These are phyloP conservation scores for Phytophthora niederhauseri DNA, from an alignment of 352 stramenopile species.

Conservation along the genomic window DNA sequence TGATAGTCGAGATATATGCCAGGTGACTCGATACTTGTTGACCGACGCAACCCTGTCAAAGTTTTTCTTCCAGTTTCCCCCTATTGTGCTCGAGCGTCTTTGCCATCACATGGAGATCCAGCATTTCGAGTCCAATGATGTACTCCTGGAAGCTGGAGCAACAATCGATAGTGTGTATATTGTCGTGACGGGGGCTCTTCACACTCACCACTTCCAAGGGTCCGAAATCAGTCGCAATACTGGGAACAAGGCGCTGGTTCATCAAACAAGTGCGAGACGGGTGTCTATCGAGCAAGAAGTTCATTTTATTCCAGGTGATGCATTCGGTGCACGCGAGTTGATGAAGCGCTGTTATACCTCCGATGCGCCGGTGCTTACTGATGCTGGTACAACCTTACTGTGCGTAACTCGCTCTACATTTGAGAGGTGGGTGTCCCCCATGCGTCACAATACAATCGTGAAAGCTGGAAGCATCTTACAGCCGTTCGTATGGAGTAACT, in stretches of 20 bases:
- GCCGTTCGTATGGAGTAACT: constrained; percentile 27
- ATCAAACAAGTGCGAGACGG: constrained; percentile 16
- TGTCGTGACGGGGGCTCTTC: constrained; percentile 41
- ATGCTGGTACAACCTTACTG: constrained; percentile 46
- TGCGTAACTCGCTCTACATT: constrained; percentile 41
- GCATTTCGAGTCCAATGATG: constrained; percentile 20
- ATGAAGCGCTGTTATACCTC: constrained; percentile 6
- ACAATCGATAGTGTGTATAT: constrained; percentile 38
- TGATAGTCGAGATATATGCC: constrained; percentile 28
- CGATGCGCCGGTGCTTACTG: constrained; percentile 29
- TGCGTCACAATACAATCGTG: constrained; percentile 40
- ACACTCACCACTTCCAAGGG: constrained; percentile 22
- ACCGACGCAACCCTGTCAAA: constrained; percentile 41
- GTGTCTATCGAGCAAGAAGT: constrained; percentile 5
- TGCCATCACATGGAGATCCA: constrained; percentile 50
- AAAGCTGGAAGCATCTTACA: constrained; percentile 50
- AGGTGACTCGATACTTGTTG: constrained; percentile 40
- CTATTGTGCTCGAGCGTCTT: constrained; percentile 57
- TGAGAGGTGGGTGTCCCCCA: constrained; percentile 51
- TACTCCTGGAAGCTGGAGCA: constrained; percentile 30
- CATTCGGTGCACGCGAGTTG: constrained; percentile 44
- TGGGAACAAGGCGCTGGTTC: constrained; percentile 5
- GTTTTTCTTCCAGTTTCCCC: constrained; percentile 62
- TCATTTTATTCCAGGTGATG: constrained; percentile 41
- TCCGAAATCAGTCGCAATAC: neutral